These are phyloP conservation scores for Colletotrichum cereale DNA, from an alignment of 2,329 filamentous ascomycete species.

Conservation along the genomic window DNA sequence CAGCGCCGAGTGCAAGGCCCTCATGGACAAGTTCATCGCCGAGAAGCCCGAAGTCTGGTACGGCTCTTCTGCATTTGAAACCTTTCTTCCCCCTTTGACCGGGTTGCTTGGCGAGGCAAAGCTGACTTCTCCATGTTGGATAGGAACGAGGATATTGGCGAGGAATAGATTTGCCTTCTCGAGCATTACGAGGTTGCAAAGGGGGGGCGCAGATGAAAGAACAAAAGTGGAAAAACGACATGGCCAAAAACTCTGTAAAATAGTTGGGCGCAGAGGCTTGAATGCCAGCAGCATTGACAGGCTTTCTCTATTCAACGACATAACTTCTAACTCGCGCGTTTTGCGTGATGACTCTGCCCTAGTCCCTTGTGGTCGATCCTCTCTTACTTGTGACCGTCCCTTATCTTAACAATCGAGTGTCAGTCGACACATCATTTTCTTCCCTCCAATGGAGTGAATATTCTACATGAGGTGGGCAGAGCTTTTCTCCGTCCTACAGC, in stretches of 20 bases:
- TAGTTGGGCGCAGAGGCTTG: not conserved
- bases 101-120: not conserved
- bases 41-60: slow-evolving; percentile 81
- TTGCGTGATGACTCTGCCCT: not conserved
- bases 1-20: slow-evolving; percentile 71
- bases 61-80: slow-evolving; percentile 44
- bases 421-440: not conserved
- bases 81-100: no score
- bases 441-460: slow-evolving; percentile 2
- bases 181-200: not conserved
- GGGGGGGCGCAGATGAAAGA: not conserved
- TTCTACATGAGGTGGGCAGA: slow-evolving; percentile 11
- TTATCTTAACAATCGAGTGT: slow-evolving; percentile 4
- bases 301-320: slow-evolving; percentile 39
- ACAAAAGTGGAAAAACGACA: not conserved
- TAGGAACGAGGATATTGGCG: slow-evolving; percentile 39
- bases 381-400: not conserved
- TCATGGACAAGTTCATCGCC: slow-evolving; percentile 80
- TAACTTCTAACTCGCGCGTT: slow-evolving; percentile 25
- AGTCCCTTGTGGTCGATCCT: not conserved
- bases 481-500: not conserved
- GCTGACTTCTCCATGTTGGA: not conserved
- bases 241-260: not conserved
- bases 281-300: slow-evolving; percentile 5
- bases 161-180: slow-evolving; percentile 11